Evolutionary conservation across 2,329 filamentous ascomycete species (phyloP), one percentile per base, ranked within the genome.

Genomic region (Fusarium anthophilum): DNA sequence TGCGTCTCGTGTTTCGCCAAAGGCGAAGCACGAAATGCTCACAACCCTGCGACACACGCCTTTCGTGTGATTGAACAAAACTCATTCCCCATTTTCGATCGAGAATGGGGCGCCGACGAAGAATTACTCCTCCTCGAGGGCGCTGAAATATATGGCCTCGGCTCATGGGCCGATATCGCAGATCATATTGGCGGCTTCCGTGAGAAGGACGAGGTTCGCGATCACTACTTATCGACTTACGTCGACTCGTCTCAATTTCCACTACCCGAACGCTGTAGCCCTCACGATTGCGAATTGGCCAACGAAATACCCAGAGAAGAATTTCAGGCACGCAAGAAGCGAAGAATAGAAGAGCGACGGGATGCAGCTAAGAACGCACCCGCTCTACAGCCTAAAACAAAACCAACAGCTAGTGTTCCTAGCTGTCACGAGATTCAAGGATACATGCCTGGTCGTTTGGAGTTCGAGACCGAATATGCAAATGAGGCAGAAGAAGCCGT

Each of bases 401-500:
- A 98, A 80, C 96, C 96, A 1, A 98, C 96, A 0, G 95, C 95
- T 14, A 97, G 94, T 85, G 95, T 98, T 6, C 96, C 96, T 2
- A 93, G 95, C 39, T 99, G 96, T 82, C 96, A 99, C 85, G 96
- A 99, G 83, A 96, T 99, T 43, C 95, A 98, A 83, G 96, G 96
- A 7, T 99, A 97, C 82, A 99, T 99, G 96, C 96, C 96, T 7
- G 96, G 96, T 50, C 94, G 96, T 45, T 84, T 99, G 74, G 96
- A 99, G 80, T 99, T 99, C 74, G 96, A 99, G 86, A 98, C 94
- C 0, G 96, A 99, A 79, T 96, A 98, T 80, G 94, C 96, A 79
- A 99, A 99, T 79, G 96, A 99, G 79, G 96, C 96, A 2, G 96
- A 99, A 84, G 97, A 98, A 83, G 96, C 96, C 0, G 96, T 99